phyloP scores from a whole-genome alignment of 306 rosid genomes.

The Vicia villosa region DNA sequence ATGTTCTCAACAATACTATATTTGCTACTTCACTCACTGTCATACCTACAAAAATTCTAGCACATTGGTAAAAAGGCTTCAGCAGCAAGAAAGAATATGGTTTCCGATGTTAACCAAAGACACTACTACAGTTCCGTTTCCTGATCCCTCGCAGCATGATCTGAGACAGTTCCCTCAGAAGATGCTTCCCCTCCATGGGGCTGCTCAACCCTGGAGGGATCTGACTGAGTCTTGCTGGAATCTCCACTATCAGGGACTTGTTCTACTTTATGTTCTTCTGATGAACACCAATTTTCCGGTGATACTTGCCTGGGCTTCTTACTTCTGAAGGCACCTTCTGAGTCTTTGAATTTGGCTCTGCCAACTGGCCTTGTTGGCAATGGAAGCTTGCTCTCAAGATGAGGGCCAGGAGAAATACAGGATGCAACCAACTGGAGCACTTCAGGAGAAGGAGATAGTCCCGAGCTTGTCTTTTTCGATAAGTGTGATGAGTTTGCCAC shows the following conservation, averaged over 20 bases:
- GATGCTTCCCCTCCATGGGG: slow-evolving; percentile 67
- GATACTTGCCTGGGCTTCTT: slow-evolving; percentile 45
- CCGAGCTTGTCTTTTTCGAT: slow-evolving; percentile 49
- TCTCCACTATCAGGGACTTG: slow-evolving; percentile 61
- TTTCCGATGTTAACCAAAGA: slow-evolving; percentile 43
- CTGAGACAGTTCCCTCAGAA: slow-evolving; percentile 95
- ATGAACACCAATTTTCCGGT: slow-evolving; percentile 41
- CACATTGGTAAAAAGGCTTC: slow-evolving; percentile 61
- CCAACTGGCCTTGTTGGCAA: slow-evolving; percentile 67
- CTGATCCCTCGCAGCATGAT: slow-evolving; percentile 66
- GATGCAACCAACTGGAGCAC: slow-evolving; percentile 92
- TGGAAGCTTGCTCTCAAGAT: slow-evolving; percentile 52
- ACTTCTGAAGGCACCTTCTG: slow-evolving; percentile 46
- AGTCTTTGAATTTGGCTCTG: slow-evolving; percentile 51
- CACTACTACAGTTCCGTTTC: slow-evolving; percentile 59
- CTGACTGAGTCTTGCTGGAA: slow-evolving; percentile 90
- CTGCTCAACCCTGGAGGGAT: slow-evolving; percentile 63
- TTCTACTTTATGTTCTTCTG: slow-evolving; percentile 41
- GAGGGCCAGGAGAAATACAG: slow-evolving; percentile 64
- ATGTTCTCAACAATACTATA: slow-evolving; percentile 58
- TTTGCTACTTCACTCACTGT: slow-evolving; percentile 61
- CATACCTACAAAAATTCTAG: slow-evolving; percentile 91
- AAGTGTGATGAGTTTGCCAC: slow-evolving; percentile 46
- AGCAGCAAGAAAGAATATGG: slow-evolving; percentile 64
- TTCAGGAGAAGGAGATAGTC: slow-evolving; percentile 88